Evolutionary conservation across 208 protist genomes (phyloP).

Genomic region (Porcisia deanei): DNA sequence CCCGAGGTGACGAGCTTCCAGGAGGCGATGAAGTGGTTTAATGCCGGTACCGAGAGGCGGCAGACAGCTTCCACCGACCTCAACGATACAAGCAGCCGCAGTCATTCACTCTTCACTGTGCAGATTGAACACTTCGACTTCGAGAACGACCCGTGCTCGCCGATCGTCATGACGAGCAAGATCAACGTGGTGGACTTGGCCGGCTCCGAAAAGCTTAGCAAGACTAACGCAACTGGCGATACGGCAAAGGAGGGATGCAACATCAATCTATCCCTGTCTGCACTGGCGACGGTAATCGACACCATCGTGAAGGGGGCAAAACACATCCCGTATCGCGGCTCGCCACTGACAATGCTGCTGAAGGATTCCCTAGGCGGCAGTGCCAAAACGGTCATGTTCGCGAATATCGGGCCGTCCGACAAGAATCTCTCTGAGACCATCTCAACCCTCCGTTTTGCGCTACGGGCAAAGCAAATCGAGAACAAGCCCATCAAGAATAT

Average conservation of each 20-base stretch:
- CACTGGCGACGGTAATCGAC: conserved; percentile 91
- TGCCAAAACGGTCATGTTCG: conserved; percentile 94
- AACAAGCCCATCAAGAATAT: conserved; percentile 96
- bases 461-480: conserved; percentile 94
- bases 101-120: conserved; percentile 92
- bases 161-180: conserved; percentile 87
- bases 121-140: conserved; percentile 89
- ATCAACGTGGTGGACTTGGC: conserved; percentile 96
- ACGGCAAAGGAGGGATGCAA: conserved; percentile 93
- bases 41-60: conserved; percentile 83
- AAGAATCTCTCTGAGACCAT: conserved; percentile 91
- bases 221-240: conserved; percentile 93
- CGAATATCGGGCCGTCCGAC: conserved; percentile 82
- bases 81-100: conserved; percentile 90
- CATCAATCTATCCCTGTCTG: conserved; percentile 95
- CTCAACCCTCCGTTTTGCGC: conserved; percentile 89
- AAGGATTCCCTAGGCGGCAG: conserved; percentile 92
- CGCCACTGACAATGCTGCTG: conserved; percentile 92
- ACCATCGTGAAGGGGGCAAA: conserved; percentile 89
- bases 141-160: conserved; percentile 81
- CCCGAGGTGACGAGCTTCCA: conserved; percentile 86
- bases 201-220: conserved; percentile 92
- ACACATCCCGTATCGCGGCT: conserved; percentile 92
- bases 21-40: conserved; percentile 87
- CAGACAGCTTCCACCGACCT: conserved; percentile 92